A percentile compares a stretch with the other conserved stretches of the same genome.
These are phyloP conservation scores for Trichosporon sp. DNA, from an alignment of 1,284 basidiomycete genomes.

Conservation along the genomic window DNA sequence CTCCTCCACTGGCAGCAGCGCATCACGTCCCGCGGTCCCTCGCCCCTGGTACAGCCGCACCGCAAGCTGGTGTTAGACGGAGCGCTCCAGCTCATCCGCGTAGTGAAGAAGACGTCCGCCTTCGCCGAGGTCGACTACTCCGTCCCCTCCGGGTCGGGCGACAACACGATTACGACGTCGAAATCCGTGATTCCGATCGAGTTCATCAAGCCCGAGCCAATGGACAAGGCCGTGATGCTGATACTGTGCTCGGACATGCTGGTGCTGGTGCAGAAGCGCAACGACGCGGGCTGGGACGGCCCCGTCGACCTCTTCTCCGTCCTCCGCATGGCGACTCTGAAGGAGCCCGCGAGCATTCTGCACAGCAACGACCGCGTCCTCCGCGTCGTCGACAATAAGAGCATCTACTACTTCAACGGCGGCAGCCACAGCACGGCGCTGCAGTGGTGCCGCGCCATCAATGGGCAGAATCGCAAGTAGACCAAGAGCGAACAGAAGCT, in stretches of 20 bases:
- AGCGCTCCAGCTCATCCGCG: constrained; percentile 74
- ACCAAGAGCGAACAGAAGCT: neutral
- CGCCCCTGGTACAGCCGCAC: constrained; percentile 96
- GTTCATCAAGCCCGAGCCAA: constrained; percentile 65
- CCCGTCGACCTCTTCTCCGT: constrained; percentile 89
- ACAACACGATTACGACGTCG: constrained; percentile 48
- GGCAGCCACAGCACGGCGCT: constrained; percentile 77
- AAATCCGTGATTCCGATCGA: constrained; percentile 82
- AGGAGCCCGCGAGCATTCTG: constrained; percentile 85
- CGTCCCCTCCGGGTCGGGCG: constrained; percentile 35
- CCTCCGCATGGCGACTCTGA: constrained; percentile 83
- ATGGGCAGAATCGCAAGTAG: constrained; percentile 38
- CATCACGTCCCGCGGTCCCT: constrained; percentile 87
- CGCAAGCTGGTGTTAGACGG: constrained; percentile 90
- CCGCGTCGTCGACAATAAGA: constrained; percentile 59
- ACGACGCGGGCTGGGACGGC: constrained; percentile 68
- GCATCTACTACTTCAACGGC: constrained; percentile 88
- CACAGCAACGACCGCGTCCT: constrained; percentile 69
- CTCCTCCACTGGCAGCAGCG: constrained; percentile 87
- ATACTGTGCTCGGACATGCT: constrained; percentile 74
- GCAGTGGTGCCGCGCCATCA: constrained; percentile 71
- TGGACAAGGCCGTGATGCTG: constrained; percentile 51
- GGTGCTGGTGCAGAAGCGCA: constrained; percentile 78
- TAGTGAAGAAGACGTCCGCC: constrained; percentile 85
- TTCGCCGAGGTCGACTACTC: constrained; percentile 68